phyloP scores from a whole-genome alignment of 345 rosid genomes.

The Carallia pectinifolia region DNA sequence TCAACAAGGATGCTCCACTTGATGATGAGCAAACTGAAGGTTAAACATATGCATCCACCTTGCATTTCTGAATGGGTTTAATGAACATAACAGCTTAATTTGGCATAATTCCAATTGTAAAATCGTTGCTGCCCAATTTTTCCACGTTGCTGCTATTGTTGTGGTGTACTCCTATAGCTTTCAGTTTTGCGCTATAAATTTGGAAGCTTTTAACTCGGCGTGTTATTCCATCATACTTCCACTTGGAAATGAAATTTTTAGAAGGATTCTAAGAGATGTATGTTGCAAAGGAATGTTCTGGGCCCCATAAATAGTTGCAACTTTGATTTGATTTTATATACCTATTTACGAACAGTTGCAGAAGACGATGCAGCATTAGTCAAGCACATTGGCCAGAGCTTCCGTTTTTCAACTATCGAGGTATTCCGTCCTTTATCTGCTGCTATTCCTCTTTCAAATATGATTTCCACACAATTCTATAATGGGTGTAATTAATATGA shows the following conservation, averaged over 20 bases:
- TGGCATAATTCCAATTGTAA: neutral
- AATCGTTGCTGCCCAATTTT: neutral
- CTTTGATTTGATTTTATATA: neutral
- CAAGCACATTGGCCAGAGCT: constrained; percentile 85
- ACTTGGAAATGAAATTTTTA: too few relatives aligned
- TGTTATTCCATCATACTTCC: too few relatives aligned
- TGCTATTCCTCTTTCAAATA: neutral
- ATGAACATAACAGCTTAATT: too few relatives aligned
- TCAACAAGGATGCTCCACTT: constrained; percentile 86
- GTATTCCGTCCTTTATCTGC: constrained; percentile 23
- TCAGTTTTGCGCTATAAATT: neutral
- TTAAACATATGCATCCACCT: constrained; percentile 16
- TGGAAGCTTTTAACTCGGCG: neutral
- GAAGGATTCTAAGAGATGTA: neutral
- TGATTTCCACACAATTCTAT: neutral
- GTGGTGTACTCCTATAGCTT: neutral
- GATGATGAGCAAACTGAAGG: constrained; percentile 92
- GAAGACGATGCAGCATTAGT: constrained; percentile 79
- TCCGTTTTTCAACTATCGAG: constrained; percentile 80
- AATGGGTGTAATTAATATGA: neutral
- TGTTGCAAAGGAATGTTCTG: neutral
- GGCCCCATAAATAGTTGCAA: neutral
- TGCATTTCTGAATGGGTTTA: neutral
- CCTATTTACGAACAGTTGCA: constrained; percentile 45
- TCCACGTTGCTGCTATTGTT: neutral